Evolutionary conservation across 345 rosid species (phyloP), one percentile per base, ranked within the genome.

Genomic region (Draba incana): DNA sequence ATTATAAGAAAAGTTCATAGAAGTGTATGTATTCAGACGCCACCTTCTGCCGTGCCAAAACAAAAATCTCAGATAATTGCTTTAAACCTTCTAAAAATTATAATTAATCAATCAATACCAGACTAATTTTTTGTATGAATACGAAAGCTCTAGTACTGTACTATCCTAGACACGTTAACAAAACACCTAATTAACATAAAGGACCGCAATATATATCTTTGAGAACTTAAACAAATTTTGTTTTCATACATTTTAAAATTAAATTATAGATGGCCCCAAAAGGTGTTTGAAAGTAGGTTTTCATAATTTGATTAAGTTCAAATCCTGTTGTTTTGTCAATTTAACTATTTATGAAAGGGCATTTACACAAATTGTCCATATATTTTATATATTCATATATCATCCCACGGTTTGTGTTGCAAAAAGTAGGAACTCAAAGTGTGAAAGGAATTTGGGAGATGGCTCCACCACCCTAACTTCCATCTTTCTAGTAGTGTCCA

Each of bases 381-480:
- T 8, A 35, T 6, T 2, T 35, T 35, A 6, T 7, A 33, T 33
- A 8, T 33, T 2, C 37, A 33, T 30, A 30, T 30, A 31, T 31
- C 49, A 63, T 46, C 62, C 8, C 41, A 72, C 70, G 70, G 41
- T 56, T 71, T 5, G 37, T 47, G 64, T 47, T 37, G 70, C 35
- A 64, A 64, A 71, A 63, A 48, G 51, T 71, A 46, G 39, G 64
- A 55, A 30, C 37, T 62, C 33, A 45, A 33, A 28, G 8, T 71
- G 75, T 71, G 75, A 71, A 71, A 53, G 30, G 75, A 54, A 71
- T 71, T 71, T 62, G 41, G 25, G 45, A 50, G 33, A 35, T 10
- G 39, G 69, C 56, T 62, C 62, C 69, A 43, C 38, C 37, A n/a
- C 24, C 69, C 63, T 53, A 71, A 53, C n/a, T 3, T 71, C 10